Base-by-base conservation (phyloP, 2,329 filamentous ascomycete genomes). In the Scytalidium sp. region DNA sequence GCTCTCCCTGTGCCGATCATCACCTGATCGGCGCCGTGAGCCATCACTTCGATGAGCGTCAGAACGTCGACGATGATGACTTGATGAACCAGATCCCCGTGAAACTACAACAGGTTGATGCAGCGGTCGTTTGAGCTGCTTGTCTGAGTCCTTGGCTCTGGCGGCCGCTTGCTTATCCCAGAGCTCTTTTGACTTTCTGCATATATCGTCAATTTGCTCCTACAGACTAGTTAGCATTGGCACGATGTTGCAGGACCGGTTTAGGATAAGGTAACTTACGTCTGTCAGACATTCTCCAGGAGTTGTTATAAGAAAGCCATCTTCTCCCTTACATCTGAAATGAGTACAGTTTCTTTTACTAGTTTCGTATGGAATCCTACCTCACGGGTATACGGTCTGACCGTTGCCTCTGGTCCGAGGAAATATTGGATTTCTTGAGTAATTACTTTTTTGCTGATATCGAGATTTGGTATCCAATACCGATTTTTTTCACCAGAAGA, bases 181-280 rank as follows among this genome's bases (percentile, higher is more conserved):
- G 53, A 79, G 68, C 48, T 81, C 76, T 53, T 73, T 79, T 29
- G 79, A 82, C 63, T 82, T 82, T 53, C 71, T 65, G 64, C 80
- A 83, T 49, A 83, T 81, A 58, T 83, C 80, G 60, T 83, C 78
- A 55, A 83, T 83, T 71, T 83, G 80, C 66, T 82, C 79, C 80
- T 83, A 59, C 48, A 49, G 39, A 49, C 44, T 47, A 32, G 50
- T 49, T 50, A 58, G 50, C 45, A 45, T 41, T 36, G 22, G 42
- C 41, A n/a, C 21, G 8, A 27, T 9, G 47, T 19, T 17, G 43
- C 29, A n/a, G 13, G 32, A 32, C 23, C 32, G 25, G 46, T 49
- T 36, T 15, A n/a, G 32, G 13, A 19, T 39, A 27, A 20, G 46
- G 49, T 50, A 41, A 60, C 79, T 75, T 67, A 83, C 80, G 70